Evolutionary conservation across 1,284 basidiomycete genomes (phyloP).

Genomic region (Prillingera fragicola): DNA sequence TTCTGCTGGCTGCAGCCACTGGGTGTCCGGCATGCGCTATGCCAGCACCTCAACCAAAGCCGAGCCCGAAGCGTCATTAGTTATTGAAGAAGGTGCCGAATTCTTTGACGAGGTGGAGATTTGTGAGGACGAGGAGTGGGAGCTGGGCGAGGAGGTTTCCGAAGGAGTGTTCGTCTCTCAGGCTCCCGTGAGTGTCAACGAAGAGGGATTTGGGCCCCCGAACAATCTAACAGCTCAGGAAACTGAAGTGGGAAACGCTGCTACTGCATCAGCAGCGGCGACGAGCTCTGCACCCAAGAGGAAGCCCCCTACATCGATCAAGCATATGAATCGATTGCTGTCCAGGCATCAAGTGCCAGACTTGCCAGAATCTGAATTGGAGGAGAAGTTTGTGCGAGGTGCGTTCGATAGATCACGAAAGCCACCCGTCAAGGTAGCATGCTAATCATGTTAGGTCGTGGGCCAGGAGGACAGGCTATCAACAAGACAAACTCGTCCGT

Average conservation of each 20-base stretch:
- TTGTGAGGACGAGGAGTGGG: conserved; percentile 8
- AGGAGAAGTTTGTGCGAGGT: conserved; percentile 47
- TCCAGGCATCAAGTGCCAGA: conserved; percentile 23
- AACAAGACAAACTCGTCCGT: conserved; percentile 50
- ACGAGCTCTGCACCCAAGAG: background rate
- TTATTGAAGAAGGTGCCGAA: too few relatives aligned
- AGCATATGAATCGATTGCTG: conserved; percentile 38
- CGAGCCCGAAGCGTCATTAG: too few relatives aligned
- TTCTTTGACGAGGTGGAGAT: conserved; percentile 15
- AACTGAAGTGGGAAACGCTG: background rate
- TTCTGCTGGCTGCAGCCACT: too few relatives aligned
- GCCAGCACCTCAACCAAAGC: too few relatives aligned
- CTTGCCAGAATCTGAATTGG: conserved; percentile 42
- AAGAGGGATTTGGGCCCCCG: background rate
- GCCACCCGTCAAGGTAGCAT: background rate
- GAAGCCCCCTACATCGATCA: conserved; percentile 25
- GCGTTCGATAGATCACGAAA: conserved; percentile 2
- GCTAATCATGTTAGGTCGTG: conserved; percentile 33
- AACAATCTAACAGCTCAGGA: background rate
- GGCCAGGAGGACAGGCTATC: conserved; percentile 50
- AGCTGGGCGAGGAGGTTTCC: conserved; percentile 10
- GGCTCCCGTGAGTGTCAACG: conserved; percentile 6
- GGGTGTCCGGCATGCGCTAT: too few relatives aligned
- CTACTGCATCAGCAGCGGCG: background rate
- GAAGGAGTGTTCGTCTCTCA: conserved; percentile 15